Conservation (phyloP, 352 stramenopile genomes). For the Globisporangium cederbergense region DNA sequence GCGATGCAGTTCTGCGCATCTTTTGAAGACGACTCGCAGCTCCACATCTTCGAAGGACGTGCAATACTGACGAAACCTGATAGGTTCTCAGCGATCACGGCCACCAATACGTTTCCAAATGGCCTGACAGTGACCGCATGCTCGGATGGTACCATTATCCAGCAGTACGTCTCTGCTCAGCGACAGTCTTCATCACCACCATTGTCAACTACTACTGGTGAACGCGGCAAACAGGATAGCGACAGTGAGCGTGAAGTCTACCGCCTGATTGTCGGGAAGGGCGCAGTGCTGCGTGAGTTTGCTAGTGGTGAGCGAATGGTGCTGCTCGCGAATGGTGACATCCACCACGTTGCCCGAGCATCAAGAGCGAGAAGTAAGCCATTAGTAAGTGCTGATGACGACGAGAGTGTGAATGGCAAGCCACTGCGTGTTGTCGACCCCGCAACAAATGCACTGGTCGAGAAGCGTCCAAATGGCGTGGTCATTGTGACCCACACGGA, state of each 20-base stretch:
- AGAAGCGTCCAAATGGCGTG: slow-evolving; percentile 39
- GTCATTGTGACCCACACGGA: slow-evolving; percentile 65
- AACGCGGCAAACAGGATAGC: slow-evolving; percentile 3
- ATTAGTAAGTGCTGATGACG: not conserved
- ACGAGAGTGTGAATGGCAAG: slow-evolving; percentile 13
- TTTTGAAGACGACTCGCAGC: slow-evolving; percentile 47
- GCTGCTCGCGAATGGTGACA: slow-evolving; percentile 49
- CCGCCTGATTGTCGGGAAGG: slow-evolving; percentile 57
- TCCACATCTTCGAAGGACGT: slow-evolving; percentile 38
- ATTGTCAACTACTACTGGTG: not conserved
- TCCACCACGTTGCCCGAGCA: slow-evolving; percentile 13
- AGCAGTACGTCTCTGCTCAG: slow-evolving; percentile 23
- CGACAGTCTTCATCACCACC: not conserved
- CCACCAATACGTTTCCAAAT: slow-evolving; percentile 45
- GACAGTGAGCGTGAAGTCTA: slow-evolving; percentile 22
- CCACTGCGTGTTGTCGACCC: slow-evolving; percentile 48
- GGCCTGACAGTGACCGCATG: slow-evolving; percentile 47
- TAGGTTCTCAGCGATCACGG: slow-evolving; percentile 36
- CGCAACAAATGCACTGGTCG: slow-evolving; percentile 65
- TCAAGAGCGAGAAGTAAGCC: not conserved
- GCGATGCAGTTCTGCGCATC: slow-evolving; percentile 48
- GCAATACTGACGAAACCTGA: slow-evolving; percentile 43
- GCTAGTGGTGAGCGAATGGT: slow-evolving; percentile 31
- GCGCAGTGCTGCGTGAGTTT: slow-evolving; percentile 49
- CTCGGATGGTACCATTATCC: slow-evolving; percentile 59